Base-by-base conservation (phyloP, 176 grass and related monocot genomes). In the Elymus sibiricus region DNA sequence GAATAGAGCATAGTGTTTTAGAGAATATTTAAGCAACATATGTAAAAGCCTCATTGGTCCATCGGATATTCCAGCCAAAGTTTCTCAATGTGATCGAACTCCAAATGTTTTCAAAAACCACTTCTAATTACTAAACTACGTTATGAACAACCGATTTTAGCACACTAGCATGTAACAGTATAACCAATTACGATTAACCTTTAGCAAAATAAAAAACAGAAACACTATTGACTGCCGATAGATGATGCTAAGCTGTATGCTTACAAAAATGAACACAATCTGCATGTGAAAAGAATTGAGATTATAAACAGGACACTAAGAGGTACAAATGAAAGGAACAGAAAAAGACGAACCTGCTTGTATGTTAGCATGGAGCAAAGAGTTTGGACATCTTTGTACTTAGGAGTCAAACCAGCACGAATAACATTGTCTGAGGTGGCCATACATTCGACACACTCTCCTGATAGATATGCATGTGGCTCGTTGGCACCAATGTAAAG, bases 331-430 rank as follows among this genome's bases (percentile, higher is more conserved):
- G 28, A 46, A 80, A 22, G 25, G 32, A 44, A 58, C 28, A 53
- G 4, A 8, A 29, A 29, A 46, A 67, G 85, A 65, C 38, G 25
- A 66, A 98, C 95, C 95, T 95, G 95, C 61, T 92, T 95, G 56
- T 98, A 98, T 61, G 93, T 98, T n/a, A 98, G 76, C 95, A 98
- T 97, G 3, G 95, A 92, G 86, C 95, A 97, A n/a, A 97, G 90
- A 84, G 95, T 94, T 42, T 88, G 88, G 70, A 98, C 93, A 26
- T 98, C 95, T 83, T 83, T 91, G 82, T 91, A 98, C 75, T 98
- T 98, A 28, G 93, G 91, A 59, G 95, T 98, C 76, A 98, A 80
- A 58, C 95, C 93, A 66, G 93, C 95, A 90, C 95, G 91, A 49
- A 98, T 93, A 61, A 98, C 93, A 66, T 98, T 98, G 58, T 98